These are phyloP conservation scores for Epichloe uncinata DNA, from an alignment of 2,329 filamentous ascomycete genomes.

Conservation along the genomic window DNA sequence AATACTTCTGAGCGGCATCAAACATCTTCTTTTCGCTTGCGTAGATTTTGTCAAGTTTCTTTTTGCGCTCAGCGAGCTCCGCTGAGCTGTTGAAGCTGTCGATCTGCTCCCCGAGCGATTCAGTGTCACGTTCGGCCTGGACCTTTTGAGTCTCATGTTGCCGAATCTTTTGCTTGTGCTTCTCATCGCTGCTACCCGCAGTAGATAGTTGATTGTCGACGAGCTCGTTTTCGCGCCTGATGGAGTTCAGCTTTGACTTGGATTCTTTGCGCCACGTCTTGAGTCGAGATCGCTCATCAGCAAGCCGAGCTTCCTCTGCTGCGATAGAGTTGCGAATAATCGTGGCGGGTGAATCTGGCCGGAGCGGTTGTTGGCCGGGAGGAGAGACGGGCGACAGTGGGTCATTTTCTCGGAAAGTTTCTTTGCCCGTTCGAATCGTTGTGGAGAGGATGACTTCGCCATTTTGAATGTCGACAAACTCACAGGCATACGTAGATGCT, in stretches of 20 bases:
- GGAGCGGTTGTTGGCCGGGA: conserved; percentile 44
- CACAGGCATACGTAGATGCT: conserved; percentile 63
- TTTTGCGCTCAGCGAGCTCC: conserved; percentile 45
- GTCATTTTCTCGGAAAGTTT: conserved; percentile 23
- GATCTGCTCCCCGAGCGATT: conserved; percentile 42
- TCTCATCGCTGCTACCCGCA: conserved; percentile 61
- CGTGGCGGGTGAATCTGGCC: conserved; percentile 63
- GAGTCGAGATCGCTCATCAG: conserved; percentile 54
- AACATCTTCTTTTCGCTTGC: conserved; percentile 45
- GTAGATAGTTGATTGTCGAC: conserved; percentile 53
- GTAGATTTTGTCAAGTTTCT: conserved; percentile 37
- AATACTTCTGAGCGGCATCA: conserved; percentile 40
- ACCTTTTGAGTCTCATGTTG: conserved; percentile 64
- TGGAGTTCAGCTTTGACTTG: conserved; percentile 50
- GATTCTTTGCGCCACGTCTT: conserved; percentile 64
- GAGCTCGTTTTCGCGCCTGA: conserved; percentile 63
- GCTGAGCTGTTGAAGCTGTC: conserved; percentile 52
- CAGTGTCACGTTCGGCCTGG: conserved; percentile 44
- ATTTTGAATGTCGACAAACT: conserved; percentile 58
- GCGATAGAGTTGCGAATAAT: conserved; percentile 66
- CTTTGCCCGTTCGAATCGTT: conserved; percentile 52
- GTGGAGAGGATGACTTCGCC: conserved; percentile 56
- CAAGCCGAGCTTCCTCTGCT: conserved; percentile 55
- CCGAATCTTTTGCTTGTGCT: conserved; percentile 58
- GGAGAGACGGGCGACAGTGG: conserved; percentile 18